phyloP scores from a whole-genome alignment of 805 yeast species.

The Candida multigemmis region DNA sequence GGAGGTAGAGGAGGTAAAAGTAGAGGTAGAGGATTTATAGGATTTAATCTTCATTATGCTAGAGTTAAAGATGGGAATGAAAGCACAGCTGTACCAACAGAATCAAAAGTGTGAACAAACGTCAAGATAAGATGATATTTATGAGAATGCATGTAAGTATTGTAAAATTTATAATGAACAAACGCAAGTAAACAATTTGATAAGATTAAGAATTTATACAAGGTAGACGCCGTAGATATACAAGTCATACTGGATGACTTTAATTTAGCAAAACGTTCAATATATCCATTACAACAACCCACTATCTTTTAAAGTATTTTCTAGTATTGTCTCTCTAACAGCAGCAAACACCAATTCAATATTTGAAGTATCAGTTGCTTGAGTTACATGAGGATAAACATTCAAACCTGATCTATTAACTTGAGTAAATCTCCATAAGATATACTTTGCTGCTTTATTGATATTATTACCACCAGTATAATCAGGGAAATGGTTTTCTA shows the following conservation, averaged over 20 bases:
- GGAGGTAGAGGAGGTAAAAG: conserved; percentile 9
- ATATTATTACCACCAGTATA: conserved; percentile 86
- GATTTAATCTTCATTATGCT: conserved; percentile 16
- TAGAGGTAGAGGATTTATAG: conserved; percentile 11
- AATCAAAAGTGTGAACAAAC: background rate
- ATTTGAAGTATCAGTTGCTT: conserved; percentile 89
- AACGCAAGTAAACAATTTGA: no score
- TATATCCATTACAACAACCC: conserved; percentile 42
- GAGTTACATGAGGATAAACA: conserved; percentile 86
- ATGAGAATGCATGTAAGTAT: no score
- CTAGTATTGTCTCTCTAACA: conserved; percentile 70
- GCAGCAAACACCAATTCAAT: conserved; percentile 81
- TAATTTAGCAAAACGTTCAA: no score
- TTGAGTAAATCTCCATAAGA: conserved; percentile 82
- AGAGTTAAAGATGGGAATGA: conserved; percentile 7
- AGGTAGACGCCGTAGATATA: no score
- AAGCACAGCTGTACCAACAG: conserved; percentile 3
- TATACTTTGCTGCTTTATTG: conserved; percentile 85
- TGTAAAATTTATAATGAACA: no score
- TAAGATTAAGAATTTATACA: no score
- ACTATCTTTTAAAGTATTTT: conserved; percentile 66
- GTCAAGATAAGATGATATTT: no score
- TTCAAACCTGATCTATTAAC: conserved; percentile 75
- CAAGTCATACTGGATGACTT: no score
- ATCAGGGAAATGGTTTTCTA: conserved; percentile 80